Base-by-base conservation (phyloP, 768 basidiomycete species). In the Lyophyllum shimeji region DNA sequence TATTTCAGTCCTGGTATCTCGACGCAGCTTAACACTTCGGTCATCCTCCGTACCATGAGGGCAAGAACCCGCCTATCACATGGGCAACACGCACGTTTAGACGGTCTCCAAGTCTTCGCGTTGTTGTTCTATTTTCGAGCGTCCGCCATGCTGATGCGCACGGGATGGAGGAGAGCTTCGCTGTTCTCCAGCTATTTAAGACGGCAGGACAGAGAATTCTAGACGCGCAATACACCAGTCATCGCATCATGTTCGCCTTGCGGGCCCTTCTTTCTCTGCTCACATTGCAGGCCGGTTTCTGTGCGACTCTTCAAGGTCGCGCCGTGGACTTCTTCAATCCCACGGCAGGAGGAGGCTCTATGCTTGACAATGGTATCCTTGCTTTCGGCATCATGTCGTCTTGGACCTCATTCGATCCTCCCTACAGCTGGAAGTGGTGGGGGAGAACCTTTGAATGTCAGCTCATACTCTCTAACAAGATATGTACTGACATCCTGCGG, bases 371-470 rank as follows among this genome's bases (percentile, higher is more conserved):
- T 57, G 87, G 76, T 65, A 37, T 23, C 50, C 50, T 43, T 62
- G 8, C 39, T 40, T 3, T 8, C 24, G 40, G 7, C 20, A 13
- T 24, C 17, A 12, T 18, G 49, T 18, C 12, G 25, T 25, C 25
- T 17, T 51, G n/a, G 15, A 43, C 42, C 6, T 20, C 6, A 8
- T n/a, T n/a, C 18, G 23, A 44, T 0, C 8, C 15, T 29, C 51
- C 33, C 37, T 33, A 34, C n/a, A 74, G 74, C 74, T 40, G 73
- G 69, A 12, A 52, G 59, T 34, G 69, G 69, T 13, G 60, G 59
- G 7, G 90, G 90, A 25, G 93, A 94, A 69, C 93, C 90, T n/a
- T 72, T 93, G 34, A 91, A 92, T 62, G 77, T 79, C 57, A 76
- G 85, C 57, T 57, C 82, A 20, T 78, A 7, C n/a, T 67, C 76